phyloP scores from a whole-genome alignment of 2,329 filamentous ascomycete species.

The Talaromyces sp. region DNA sequence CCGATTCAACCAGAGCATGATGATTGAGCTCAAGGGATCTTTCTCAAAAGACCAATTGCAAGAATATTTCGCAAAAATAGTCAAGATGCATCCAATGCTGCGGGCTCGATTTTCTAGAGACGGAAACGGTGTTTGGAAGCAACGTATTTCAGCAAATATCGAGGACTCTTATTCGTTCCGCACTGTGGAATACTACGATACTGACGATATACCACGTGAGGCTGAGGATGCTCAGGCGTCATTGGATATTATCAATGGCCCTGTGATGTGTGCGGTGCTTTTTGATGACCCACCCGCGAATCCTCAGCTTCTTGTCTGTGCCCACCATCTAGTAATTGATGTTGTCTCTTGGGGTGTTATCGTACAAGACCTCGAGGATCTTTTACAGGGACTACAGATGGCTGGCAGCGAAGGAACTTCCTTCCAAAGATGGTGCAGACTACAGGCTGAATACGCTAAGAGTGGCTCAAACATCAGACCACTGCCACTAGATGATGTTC shows the following conservation, averaged over 20 bases:
- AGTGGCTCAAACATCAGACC: neutral
- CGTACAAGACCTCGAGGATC: slow-evolving; percentile 17
- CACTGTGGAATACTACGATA: slow-evolving; percentile 1
- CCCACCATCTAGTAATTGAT: slow-evolving; percentile 18
- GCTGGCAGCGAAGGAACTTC: slow-evolving; percentile 3
- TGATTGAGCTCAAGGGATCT: slow-evolving; percentile 3
- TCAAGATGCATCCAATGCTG: slow-evolving; percentile 17
- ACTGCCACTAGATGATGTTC: slow-evolving; percentile 10
- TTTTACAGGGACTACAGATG: neutral
- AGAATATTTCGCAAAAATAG: slow-evolving; percentile 11
- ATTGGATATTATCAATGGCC: slow-evolving; percentile 7
- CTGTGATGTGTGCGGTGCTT: slow-evolving; percentile 2
- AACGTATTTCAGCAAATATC: slow-evolving; percentile 5
- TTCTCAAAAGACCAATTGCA: slow-evolving; percentile 3
- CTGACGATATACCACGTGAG: slow-evolving; percentile 3
- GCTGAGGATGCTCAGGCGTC: slow-evolving; percentile 9
- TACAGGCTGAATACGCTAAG: slow-evolving; percentile 10
- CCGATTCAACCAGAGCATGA: slow-evolving; percentile 19
- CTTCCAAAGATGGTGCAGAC: slow-evolving; percentile 12
- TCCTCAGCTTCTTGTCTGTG: slow-evolving; percentile 12
- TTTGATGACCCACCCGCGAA: neutral
- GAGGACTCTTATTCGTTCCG: slow-evolving; percentile 5
- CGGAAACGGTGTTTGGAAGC: slow-evolving; percentile 15
- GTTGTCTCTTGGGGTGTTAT: slow-evolving; percentile 20
- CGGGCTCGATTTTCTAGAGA: slow-evolving; percentile 16